phyloP scores from a whole-genome alignment of 2,329 filamentous ascomycete species.

The Fusarium buharicum region DNA sequence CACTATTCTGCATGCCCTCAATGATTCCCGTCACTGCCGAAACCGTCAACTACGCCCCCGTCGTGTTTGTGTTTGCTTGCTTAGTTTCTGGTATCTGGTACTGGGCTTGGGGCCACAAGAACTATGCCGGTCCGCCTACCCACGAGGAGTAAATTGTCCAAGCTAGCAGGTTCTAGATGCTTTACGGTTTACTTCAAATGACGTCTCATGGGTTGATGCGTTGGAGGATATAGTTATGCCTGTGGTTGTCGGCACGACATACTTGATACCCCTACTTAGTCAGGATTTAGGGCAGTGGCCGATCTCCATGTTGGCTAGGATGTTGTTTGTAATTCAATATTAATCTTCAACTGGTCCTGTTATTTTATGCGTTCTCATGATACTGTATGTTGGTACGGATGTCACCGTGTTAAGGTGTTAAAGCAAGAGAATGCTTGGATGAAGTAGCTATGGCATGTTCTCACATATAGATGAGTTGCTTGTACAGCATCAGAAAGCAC shows the following conservation, averaged over 20 bases:
- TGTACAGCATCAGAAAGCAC: too few relatives aligned
- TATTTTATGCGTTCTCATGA: neutral
- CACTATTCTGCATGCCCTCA: slow-evolving; percentile 79
- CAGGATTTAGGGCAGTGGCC: neutral
- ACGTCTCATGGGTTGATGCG: slow-evolving; percentile 25
- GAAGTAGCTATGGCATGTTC: too few relatives aligned
- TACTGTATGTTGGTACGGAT: too few relatives aligned
- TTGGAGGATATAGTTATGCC: slow-evolving; percentile 17
- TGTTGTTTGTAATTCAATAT: slow-evolving; percentile 22
- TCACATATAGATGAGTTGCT: too few relatives aligned
- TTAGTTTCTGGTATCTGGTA: slow-evolving; percentile 73
- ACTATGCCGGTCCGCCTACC: slow-evolving; percentile 72
- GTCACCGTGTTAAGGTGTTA: too few relatives aligned
- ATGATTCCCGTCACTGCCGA: slow-evolving; percentile 66
- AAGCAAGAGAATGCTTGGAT: neutral
- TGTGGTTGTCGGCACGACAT: slow-evolving; percentile 10
- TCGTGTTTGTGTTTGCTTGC: slow-evolving; percentile 76
- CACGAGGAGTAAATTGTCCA: slow-evolving; percentile 48
- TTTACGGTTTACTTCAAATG: slow-evolving; percentile 23
- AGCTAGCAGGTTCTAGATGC: slow-evolving; percentile 13
- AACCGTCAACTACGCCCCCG: slow-evolving; percentile 78
- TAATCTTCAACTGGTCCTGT: slow-evolving; percentile 1
- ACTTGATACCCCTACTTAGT: slow-evolving; percentile 28
- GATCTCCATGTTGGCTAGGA: slow-evolving; percentile 11
- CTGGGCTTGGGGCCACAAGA: slow-evolving; percentile 73